Evolutionary conservation across 257 asterid genomes (phyloP).

Genomic region (Ballota nigra): DNA sequence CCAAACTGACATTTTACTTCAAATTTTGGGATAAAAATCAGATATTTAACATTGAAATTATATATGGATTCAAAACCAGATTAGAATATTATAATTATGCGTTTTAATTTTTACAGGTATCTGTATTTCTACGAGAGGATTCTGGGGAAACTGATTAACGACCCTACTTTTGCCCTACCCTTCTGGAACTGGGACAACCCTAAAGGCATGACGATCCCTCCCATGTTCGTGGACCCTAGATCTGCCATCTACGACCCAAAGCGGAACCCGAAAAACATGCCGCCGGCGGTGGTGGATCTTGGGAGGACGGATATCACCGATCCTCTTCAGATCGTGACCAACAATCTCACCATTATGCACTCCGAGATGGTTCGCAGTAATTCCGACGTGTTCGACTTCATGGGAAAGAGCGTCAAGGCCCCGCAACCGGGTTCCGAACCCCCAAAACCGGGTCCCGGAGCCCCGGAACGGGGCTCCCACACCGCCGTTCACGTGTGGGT

Average conservation of each 20-base stretch:
- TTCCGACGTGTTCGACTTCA: background rate
- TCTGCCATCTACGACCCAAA: background rate
- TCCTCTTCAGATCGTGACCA: background rate
- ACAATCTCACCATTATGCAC: background rate
- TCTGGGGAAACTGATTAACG: background rate
- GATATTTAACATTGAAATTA: no score
- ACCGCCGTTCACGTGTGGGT: background rate
- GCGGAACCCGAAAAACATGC: background rate
- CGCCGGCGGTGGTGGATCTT: background rate
- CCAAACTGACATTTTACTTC: no score
- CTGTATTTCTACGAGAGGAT: conserved; percentile 12
- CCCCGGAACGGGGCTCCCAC: conserved; percentile 12
- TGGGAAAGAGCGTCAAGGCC: background rate
- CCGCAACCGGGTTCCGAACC: background rate
- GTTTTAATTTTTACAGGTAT: background rate
- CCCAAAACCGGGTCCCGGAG: background rate
- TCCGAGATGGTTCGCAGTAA: background rate
- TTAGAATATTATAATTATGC: no score
- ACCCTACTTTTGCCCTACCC: background rate
- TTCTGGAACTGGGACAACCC: conserved; percentile 20
- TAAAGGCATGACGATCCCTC: conserved; percentile 2
- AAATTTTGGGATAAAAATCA: no score
- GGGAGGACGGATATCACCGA: background rate
- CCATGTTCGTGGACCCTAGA: background rate
- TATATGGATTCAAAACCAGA: no score